Evolutionary conservation across 2,329 filamentous ascomycete species (phyloP), one percentile per base, ranked within the genome.

Genomic region (Kalaharituber pfeilii): DNA sequence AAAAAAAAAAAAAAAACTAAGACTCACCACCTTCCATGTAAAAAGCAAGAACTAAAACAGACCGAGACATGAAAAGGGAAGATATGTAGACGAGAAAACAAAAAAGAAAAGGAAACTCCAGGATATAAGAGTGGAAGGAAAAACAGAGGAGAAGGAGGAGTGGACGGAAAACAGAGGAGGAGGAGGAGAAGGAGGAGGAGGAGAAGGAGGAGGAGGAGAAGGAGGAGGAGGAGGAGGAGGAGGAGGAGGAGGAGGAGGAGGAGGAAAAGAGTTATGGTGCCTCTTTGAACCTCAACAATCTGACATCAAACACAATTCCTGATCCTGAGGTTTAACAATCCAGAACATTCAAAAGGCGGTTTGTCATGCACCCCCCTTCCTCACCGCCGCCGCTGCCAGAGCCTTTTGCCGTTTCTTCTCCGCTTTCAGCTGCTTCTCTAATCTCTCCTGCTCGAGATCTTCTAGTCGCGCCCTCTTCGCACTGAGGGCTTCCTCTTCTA

Each of bases 401-500:
- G 53, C n/a, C 36, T 59, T 58, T 33, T 59, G 63, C 30, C 55
- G 55, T 5, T 55, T 57, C 42, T 63, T 63, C 28, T 51, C 57
- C 2, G 57, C 58, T n/a, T 59, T 59, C n/a, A 62, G 53, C 26
- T 61, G 57, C 42, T 52, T 60, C 51, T 63, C 62, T 15, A 59
- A 52, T 50, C 52, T 63, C 52, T 62, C 62, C 30, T 63, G 58
- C 42, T 58, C 58, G 11, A 61, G 53, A 47, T 64, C 62, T 50
- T 64, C 62, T 49, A 56, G 51, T 26, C 58, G 53, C 9, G 59
- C 62, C 7, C 49, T 53, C 25, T 53, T 53, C 7, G 54, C 53
- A 9, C 60, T 62, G 13, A 56, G 50, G 3, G 63, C 62, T 44
- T 64, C 62, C 51, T 64, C 62, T 30, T 62, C 62, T 15, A 64